phyloP scores from a whole-genome alignment of 805 yeast species.

The Teunomyces stri region DNA sequence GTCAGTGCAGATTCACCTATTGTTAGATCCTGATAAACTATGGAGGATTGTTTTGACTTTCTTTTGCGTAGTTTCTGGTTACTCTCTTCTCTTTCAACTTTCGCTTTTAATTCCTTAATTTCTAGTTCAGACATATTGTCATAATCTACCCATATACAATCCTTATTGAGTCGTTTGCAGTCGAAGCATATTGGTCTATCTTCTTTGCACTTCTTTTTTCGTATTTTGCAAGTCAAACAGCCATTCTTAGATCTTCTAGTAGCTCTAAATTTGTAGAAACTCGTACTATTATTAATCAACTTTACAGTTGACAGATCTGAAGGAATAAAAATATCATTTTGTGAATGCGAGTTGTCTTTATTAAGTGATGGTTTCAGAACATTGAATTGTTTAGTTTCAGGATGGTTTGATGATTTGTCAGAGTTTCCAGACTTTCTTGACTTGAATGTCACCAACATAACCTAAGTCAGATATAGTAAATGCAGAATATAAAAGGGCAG shows the following conservation, averaged over 20 bases:
- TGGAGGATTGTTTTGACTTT: conserved; percentile 8
- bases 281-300: conserved; percentile 13
- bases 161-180: conserved; percentile 44
- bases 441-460: conserved; percentile 22
- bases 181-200: conserved; percentile 49
- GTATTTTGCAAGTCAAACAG: conserved; percentile 63
- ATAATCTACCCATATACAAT: conserved; percentile 48
- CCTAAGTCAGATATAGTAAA: not conserved
- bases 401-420: not conserved
- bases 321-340: not conserved
- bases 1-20: not conserved
- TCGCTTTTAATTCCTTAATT: conserved; percentile 29
- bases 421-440: conserved; percentile 10
- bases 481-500: not conserved
- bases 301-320: conserved; percentile 7
- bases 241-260: conserved; percentile 53
- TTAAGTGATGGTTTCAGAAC: not conserved
- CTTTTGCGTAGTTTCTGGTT: conserved; percentile 43
- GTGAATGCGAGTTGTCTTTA: not conserved
- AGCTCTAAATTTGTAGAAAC: conserved; percentile 15
- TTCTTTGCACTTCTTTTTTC: conserved; percentile 62
- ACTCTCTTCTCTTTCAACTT: conserved; percentile 40
- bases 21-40: too few relatives aligned
- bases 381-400: not conserved
- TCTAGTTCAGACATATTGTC: conserved; percentile 42